phyloP scores from a whole-genome alignment of 345 rosid genomes.

The Jatropha curcas region DNA sequence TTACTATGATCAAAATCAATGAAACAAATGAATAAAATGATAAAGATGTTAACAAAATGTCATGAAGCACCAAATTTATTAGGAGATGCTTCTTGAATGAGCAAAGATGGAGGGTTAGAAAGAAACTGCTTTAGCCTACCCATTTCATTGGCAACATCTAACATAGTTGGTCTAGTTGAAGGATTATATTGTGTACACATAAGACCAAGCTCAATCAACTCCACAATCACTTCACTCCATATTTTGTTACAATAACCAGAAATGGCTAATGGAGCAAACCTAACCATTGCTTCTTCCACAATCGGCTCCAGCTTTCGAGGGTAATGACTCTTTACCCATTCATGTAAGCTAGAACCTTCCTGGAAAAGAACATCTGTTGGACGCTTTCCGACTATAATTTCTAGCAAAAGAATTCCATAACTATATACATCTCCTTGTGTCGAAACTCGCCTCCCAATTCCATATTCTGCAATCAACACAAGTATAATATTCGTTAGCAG shows the following conservation, averaged over 20 bases:
- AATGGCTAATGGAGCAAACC: constrained; percentile 39
- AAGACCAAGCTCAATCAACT: constrained; percentile 77
- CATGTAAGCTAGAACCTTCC: constrained; percentile 72
- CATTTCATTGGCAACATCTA: constrained; percentile 74
- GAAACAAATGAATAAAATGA: constrained; percentile 25
- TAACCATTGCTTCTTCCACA: constrained; percentile 53
- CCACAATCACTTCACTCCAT: constrained; percentile 65
- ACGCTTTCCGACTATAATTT: constrained; percentile 65
- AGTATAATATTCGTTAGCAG: too few relatives aligned
- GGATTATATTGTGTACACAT: constrained; percentile 77
- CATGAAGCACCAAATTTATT: constrained; percentile 21
- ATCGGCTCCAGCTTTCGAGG: constrained; percentile 59
- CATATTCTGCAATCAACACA: constrained; percentile 63
- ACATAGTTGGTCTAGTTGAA: constrained; percentile 79
- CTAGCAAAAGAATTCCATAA: constrained; percentile 77
- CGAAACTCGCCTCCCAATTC: constrained; percentile 76
- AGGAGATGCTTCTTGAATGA: constrained; percentile 25
- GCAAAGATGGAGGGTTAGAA: constrained; percentile 39
- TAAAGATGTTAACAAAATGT: background rate
- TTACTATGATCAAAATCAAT: background rate
- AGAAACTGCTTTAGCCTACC: constrained; percentile 69
- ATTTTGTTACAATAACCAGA: constrained; percentile 33
- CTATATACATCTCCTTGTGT: constrained; percentile 86
- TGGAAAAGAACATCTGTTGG: constrained; percentile 64
- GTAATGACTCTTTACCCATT: constrained; percentile 73